A percentile compares a stretch with the other conserved stretches of the same genome.
phyloP scores from a whole-genome alignment of 1,284 basidiomycete species.

The Gymnopus androsaceus region DNA sequence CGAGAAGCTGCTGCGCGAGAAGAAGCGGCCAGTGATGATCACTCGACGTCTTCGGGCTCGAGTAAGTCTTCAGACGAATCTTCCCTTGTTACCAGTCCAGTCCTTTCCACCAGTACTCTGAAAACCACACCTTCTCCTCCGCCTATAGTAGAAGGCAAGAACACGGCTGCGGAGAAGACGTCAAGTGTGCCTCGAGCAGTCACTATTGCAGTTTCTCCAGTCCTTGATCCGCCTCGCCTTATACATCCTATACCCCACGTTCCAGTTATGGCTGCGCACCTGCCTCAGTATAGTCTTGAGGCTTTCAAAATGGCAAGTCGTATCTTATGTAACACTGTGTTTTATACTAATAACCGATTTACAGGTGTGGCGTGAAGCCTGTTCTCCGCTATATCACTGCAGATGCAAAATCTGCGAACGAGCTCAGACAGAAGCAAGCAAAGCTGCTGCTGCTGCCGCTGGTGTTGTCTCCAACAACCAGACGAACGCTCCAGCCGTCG shows the following conservation, averaged over 20 bases:
- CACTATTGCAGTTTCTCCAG: slow-evolving; percentile 57
- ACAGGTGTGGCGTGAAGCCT: slow-evolving; percentile 74
- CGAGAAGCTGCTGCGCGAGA: slow-evolving; percentile 29
- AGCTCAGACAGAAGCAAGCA: slow-evolving; percentile 49
- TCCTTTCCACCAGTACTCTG: slow-evolving; percentile 70
- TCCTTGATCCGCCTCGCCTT: slow-evolving; percentile 56
- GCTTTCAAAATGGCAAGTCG: slow-evolving; percentile 55
- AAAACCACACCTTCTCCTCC: slow-evolving; percentile 76
- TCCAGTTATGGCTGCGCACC: slow-evolving; percentile 56
- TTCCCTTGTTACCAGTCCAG: slow-evolving; percentile 66
- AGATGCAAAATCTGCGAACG: slow-evolving; percentile 71
- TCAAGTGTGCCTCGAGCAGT: slow-evolving; percentile 29
- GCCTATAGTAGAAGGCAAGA: slow-evolving; percentile 38
- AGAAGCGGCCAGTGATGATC: slow-evolving; percentile 43
- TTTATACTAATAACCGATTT: background rate
- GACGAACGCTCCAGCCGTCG: background rate
- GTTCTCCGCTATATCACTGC: slow-evolving; percentile 68
- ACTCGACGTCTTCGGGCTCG: slow-evolving; percentile 42
- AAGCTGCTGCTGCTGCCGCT: slow-evolving; percentile 34
- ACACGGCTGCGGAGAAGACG: slow-evolving; percentile 11
- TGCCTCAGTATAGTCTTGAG: slow-evolving; percentile 63
- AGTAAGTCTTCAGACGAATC: slow-evolving; percentile 36
- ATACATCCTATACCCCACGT: slow-evolving; percentile 68
- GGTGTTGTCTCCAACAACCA: slow-evolving; percentile 10
- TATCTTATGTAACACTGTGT: slow-evolving; percentile 5